Conservation (phyloP, 2,329 filamentous ascomycete species). For the Neoscytalidium dimidiatum region DNA sequence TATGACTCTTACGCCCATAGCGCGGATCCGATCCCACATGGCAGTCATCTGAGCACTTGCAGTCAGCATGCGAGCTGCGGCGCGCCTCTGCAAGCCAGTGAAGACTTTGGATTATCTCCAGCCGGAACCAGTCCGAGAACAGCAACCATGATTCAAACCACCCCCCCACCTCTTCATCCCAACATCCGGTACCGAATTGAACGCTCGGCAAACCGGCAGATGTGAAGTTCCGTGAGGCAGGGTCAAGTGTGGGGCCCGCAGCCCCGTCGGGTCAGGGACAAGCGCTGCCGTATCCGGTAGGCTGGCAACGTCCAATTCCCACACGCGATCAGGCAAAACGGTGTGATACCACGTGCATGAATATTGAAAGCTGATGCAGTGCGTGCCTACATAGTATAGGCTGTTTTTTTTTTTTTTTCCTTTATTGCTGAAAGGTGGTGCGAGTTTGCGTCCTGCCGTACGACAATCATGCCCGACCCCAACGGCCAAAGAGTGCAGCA, state of each 20-base stretch:
- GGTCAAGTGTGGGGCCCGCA: background rate
- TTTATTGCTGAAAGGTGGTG: background rate
- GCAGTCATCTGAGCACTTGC: background rate
- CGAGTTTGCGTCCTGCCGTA: background rate
- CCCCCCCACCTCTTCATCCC: no score
- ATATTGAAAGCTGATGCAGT: background rate
- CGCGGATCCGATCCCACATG: background rate
- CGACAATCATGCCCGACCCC: background rate
- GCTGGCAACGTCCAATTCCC: background rate
- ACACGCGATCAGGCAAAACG: background rate
- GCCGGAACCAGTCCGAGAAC: background rate
- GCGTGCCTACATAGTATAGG: background rate
- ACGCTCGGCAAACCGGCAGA: background rate
- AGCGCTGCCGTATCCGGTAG: background rate
- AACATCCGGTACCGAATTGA: background rate
- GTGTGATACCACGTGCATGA: background rate
- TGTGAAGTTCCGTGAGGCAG: background rate
- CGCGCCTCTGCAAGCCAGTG: background rate
- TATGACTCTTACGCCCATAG: background rate
- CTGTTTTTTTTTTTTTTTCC: background rate
- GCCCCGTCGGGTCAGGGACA: background rate
- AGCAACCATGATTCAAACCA: no score
- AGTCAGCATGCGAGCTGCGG: background rate
- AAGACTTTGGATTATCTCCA: background rate
- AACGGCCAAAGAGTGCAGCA: background rate